Percentiles rank a stretch among this genome's conserved stretches.
phyloP scores from a whole-genome alignment of 495 filamentous ascomycete genomes.

The Podospora anserina region DNA sequence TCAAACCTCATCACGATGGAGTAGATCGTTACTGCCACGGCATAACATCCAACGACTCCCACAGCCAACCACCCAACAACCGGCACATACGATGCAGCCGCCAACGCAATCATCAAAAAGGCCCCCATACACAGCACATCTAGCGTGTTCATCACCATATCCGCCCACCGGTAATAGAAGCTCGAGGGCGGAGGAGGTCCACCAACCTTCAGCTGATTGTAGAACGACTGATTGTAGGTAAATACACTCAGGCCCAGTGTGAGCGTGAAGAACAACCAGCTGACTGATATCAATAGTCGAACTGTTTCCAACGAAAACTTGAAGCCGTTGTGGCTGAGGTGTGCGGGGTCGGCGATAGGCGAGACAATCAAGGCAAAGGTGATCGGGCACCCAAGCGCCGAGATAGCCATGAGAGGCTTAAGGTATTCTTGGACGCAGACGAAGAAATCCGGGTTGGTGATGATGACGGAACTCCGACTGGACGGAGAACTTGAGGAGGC shows the following conservation, averaged over 20 bases:
- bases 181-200: neutral
- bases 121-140: neutral
- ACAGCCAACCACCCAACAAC: neutral
- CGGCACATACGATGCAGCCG: neutral
- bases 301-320: neutral
- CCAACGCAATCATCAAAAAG: neutral
- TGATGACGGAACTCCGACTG: neutral
- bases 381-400: conserved; percentile 1
- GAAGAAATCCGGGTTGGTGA: neutral
- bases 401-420: conserved; percentile 3
- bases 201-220: neutral
- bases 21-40: neutral
- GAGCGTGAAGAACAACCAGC: neutral
- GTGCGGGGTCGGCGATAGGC: neutral
- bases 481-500: neutral
- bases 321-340: neutral
- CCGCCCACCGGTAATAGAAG: neutral
- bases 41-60: neutral
- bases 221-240: neutral
- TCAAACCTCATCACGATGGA: neutral
- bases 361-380: conserved; percentile 2
- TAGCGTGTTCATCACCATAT: conserved; percentile 1
- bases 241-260: neutral
- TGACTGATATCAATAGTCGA: neutral
- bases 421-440: neutral